Base-by-base conservation (phyloP, 2,329 filamentous ascomycete genomes). In the Rhynchosporium graminicola region DNA sequence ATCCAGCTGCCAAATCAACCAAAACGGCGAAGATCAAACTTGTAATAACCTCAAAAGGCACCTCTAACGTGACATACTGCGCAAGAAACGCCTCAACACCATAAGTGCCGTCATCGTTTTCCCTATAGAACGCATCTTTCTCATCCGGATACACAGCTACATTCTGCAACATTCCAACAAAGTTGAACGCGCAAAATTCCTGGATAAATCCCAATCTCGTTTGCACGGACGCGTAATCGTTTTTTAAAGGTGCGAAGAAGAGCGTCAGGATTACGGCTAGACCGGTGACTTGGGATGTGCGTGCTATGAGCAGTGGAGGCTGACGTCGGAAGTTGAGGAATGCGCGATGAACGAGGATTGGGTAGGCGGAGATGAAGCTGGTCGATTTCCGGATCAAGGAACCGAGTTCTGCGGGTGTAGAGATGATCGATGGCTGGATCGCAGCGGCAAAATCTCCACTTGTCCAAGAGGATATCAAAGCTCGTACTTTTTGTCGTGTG, bases 111-210 rank as follows among this genome's bases (percentile, higher is more conserved):
- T 93, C 90, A 64, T 88, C 87, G 68, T 90, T 83, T 75, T 93
- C 90, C 67, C 87, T 83, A 71, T 92, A 91, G 73, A 92, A 92
- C 0, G 92, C 88, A 61, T 91, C 88, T 3, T 88, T 81, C 71
- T 92, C 89, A 46, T 78, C 78, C 0, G 89, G 89, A 70, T 92
- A 92, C 7, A 90, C 81, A 3, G 88, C 87, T 3, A 92, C 87
- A 70, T 92, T 92, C 73, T 92, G 88, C 12, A 92, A 80, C 88
- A 92, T 91, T 33, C 89, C 89, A 1, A 90, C 84, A 68, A 90
- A 90, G 74, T 90, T 89, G 42, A 90, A 83, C 0, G 88, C 86
- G 0, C 86, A 83, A 36, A 92, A 81, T 71, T 92, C 84, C 66
- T 92, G 87, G 0, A 92, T 78, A 67, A 91, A 89, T 0, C 90